Conservation (phyloP, 2,329 filamentous ascomycete genomes). For the Alternaria metachromatica region DNA sequence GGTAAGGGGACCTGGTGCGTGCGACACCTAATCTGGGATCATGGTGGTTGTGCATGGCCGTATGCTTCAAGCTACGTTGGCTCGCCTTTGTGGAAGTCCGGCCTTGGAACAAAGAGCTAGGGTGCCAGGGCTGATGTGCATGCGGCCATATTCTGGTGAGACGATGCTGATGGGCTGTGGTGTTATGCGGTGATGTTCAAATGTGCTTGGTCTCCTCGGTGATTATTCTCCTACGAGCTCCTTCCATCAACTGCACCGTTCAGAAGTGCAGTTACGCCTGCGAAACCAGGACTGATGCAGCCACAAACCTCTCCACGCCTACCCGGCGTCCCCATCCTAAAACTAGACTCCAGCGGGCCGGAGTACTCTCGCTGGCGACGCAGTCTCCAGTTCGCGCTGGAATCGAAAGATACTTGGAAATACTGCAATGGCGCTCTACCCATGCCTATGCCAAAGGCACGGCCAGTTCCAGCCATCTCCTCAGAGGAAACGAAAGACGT, state of each 20-base stretch:
- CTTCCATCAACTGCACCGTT: background rate
- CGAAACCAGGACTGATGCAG: conserved; percentile 15
- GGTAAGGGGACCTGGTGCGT: conserved; percentile 17
- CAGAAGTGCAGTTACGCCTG: background rate
- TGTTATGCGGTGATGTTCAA: background rate
- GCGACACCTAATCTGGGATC: conserved; percentile 11
- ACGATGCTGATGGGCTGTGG: background rate
- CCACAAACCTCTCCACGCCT: conserved; percentile 36
- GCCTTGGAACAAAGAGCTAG: conserved; percentile 12
- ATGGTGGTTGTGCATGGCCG: conserved; percentile 18
- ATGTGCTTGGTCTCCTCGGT: background rate
- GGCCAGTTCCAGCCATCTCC: conserved; percentile 26
- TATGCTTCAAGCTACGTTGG: conserved; percentile 23
- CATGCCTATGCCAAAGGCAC: conserved; percentile 45
- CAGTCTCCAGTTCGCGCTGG: conserved; percentile 38
- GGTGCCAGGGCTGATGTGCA: background rate
- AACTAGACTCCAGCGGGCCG: conserved; percentile 33
- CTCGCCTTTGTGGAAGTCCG: conserved; percentile 8
- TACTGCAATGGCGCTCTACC: conserved; percentile 40
- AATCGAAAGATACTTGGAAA: conserved; percentile 41
- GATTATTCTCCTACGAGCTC: background rate
- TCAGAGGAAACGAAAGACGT: conserved; percentile 23
- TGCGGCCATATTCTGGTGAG: background rate
- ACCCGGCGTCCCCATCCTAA: conserved; percentile 37
- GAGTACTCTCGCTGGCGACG: conserved; percentile 44